Evolutionary conservation across 805 yeast species (phyloP), one percentile per base, ranked within the genome.

Genomic region (Lipomyces yamadae): DNA sequence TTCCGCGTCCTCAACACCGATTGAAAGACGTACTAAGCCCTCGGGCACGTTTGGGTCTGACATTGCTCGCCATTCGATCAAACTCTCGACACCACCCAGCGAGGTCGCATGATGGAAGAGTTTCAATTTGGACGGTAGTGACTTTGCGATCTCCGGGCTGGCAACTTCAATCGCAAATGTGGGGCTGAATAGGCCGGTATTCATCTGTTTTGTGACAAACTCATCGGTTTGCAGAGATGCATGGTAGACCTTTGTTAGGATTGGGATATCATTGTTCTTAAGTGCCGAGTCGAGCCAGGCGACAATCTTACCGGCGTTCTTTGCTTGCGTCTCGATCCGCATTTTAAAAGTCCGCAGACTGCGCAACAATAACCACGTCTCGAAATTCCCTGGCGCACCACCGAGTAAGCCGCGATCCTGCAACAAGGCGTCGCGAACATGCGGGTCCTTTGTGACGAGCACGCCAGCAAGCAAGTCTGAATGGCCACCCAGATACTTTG

Each of bases 401-500:
- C 97, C 98, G 63, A 92, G 78, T 67, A 81, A 83, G 7, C 86
- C 77, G 73, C 98, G 83, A 72, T 93, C 97, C 0, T 75, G 77
- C 4, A 81, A 77, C 67, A 93, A 81, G 55, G 79, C 74, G 30
- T 79, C 72, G 64, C 84, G 83, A 4, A 81, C 81, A 1, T 79
- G 77, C 7, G 74, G 71, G 67, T 85, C 85, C 74, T 88, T 87
- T n/a, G 90, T 87, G 24, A 88, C 86, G 24, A 92, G 78, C 11
- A 89, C 81, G 42, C 98, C 98, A 4, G 97, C 92, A 60, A 93
- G 80, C 55, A 92, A 79, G 76, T 93, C 98, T 5, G 96, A 90
- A 78, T 93, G 97, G n/a, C 98, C 98, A 52, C 97, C 97, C 74
- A 92, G 89, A 78, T 89, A 94, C 76, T 93, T 93, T 0, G 97